phyloP scores from a whole-genome alignment of 306 rosid species.

The Albizia julibrissin region DNA sequence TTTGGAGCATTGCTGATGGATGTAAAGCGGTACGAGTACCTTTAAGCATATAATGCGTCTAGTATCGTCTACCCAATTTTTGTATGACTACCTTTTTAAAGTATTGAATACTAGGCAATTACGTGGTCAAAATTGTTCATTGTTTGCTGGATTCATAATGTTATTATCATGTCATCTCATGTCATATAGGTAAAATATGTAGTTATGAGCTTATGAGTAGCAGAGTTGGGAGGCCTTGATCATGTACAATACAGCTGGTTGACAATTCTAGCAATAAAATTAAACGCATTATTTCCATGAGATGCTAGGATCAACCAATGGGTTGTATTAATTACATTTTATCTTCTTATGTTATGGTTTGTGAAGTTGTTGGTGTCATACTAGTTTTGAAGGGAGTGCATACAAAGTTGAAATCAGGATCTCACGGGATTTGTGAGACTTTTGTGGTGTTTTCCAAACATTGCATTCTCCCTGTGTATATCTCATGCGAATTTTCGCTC shows the following conservation, averaged over 20 bases:
- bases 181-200: not conserved
- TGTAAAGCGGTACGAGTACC: not conserved
- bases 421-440: no score
- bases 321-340: no score
- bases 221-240: not conserved
- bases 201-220: not conserved
- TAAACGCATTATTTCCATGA: not conserved
- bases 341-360: no score
- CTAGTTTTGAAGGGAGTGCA: no score
- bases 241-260: not conserved
- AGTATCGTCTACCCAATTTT: not conserved
- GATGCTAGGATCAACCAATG: no score
- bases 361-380: no score
- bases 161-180: not conserved
- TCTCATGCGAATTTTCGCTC: no score
- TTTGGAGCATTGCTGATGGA: not conserved
- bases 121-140: not conserved
- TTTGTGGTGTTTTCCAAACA: no score
- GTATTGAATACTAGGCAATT: not conserved
- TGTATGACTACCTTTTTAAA: not conserved
- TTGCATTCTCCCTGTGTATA: no score
- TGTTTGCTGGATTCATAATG: not conserved
- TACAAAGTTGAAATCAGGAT: no score
- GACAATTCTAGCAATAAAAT: not conserved
- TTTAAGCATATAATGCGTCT: not conserved